Evolutionary conservation across 345 rosid species (phyloP).

Genomic region (Populus tremula): DNA sequence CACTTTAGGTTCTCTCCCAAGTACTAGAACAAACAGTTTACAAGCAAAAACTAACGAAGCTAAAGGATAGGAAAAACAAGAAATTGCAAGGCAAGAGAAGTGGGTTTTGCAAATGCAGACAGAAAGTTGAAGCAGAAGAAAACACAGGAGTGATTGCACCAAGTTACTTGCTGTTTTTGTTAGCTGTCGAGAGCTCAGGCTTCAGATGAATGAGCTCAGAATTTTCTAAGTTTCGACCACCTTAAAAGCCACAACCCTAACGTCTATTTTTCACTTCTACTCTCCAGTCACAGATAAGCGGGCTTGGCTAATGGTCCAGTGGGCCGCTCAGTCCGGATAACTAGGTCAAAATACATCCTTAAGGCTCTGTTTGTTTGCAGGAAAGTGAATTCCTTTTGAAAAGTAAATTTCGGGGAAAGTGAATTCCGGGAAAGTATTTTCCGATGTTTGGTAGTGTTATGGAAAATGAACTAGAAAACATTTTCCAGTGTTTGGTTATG

Average conservation of each 20-base stretch:
- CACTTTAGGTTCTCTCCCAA: background rate
- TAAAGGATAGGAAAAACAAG: background rate
- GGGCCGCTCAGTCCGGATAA: background rate
- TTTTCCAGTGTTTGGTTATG: too few relatives aligned
- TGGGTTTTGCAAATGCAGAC: background rate
- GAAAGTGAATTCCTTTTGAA: too few relatives aligned
- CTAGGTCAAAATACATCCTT: too few relatives aligned
- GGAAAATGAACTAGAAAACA: too few relatives aligned
- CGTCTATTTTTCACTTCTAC: background rate
- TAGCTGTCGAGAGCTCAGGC: background rate
- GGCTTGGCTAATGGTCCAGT: background rate
- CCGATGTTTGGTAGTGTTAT: too few relatives aligned
- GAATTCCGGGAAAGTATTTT: too few relatives aligned
- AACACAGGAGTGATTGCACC: background rate
- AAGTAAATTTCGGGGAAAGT: too few relatives aligned
- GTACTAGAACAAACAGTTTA: background rate
- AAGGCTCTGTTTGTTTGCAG: too few relatives aligned
- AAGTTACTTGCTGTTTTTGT: background rate
- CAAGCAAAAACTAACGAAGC: background rate
- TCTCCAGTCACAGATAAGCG: background rate
- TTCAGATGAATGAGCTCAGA: background rate
- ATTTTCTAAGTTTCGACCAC: background rate
- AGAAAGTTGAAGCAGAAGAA: background rate
- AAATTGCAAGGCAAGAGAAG: background rate
- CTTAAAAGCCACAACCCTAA: background rate